Evolutionary conservation across 1,284 basidiomycete species (phyloP), one percentile per base, ranked within the genome.

Genomic region (Stygiomarasmius scandens): DNA sequence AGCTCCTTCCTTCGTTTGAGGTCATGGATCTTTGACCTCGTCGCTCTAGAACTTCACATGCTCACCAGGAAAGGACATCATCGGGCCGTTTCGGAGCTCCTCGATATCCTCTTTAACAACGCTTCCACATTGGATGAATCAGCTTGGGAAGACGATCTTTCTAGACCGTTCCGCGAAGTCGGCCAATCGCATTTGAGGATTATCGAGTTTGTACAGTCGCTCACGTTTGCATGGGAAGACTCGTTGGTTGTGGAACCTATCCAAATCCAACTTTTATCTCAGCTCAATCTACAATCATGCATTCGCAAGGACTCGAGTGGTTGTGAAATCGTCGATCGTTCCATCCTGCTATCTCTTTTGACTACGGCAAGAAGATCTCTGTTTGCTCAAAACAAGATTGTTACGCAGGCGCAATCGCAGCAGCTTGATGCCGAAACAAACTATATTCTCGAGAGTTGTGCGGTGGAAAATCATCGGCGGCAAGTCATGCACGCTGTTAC

Each of bases 161-260:
- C 84, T 66, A 76, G 75, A 55, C 79, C 81, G 0, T 92, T 90
- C 76, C 82, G 76, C 43, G 89, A 89, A 58, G 78, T 90, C 52
- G 89, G 90, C 0, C 94, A 95, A 68, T 87, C 89, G 0, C 85
- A 93, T 56, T 80, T 93, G 61, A 82, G 91, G 20, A 87, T 98
- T 69, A 88, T 97, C 64, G 93, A 96, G 69, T 84, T 95, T 51
- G 79, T 97, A 43, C 89, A 92, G 66, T 91, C 91, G 0, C 77
- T 98, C 61, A 87, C 90, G 69, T 90, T 97, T 65, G 87, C 91
- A 59, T 98, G 95, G 93, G 82, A 82, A 19, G 95, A 98, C 70
- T 84, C 84, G 54, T 74, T 92, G 46, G 67, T 76, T 1, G 82
- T 88, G 1, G 74, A 82, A 14, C 78, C 83, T 2, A 67, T 86